Evolutionary conservation across 306 rosid species (phyloP).

Genomic region (Betula pendula): DNA sequence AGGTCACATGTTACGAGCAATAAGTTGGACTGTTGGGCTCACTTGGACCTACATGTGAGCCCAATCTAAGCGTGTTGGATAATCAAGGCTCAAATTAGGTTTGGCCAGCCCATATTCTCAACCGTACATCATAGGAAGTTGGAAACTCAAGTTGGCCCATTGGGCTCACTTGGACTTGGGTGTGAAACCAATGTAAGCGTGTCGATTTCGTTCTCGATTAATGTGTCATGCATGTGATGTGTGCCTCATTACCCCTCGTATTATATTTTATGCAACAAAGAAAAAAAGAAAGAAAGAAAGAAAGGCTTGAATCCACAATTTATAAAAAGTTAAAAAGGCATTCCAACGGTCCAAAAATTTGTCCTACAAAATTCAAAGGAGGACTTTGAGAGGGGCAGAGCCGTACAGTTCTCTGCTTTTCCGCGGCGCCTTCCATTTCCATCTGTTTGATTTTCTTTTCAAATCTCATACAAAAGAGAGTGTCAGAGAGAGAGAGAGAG

Average conservation of each 20-base stretch:
- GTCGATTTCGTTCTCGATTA: neutral
- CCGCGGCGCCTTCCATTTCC: slow-evolving; percentile 12
- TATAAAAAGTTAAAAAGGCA: neutral
- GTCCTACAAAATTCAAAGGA: neutral
- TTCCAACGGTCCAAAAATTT: slow-evolving; percentile 30
- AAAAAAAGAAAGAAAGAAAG: neutral
- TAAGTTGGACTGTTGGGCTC: too few species aligned
- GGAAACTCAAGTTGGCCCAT: too few species aligned
- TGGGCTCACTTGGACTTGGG: too few species aligned
- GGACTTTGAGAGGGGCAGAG: neutral
- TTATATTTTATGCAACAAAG: too few species aligned
- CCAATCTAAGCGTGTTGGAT: neutral
- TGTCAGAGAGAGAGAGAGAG: neutral
- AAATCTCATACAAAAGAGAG: neutral
- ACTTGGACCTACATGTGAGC: neutral
- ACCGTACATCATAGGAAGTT: too few species aligned
- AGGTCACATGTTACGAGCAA: too few species aligned
- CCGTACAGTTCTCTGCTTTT: slow-evolving; percentile 19
- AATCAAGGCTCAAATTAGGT: too few species aligned
- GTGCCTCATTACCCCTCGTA: neutral
- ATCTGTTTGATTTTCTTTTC: neutral
- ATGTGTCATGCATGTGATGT: neutral
- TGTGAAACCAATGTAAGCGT: neutral
- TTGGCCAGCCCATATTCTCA: too few species aligned
- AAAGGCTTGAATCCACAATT: too few species aligned